Base-by-base conservation (phyloP, 164 flowering plant genomes). In the Berberis vulgaris region DNA sequence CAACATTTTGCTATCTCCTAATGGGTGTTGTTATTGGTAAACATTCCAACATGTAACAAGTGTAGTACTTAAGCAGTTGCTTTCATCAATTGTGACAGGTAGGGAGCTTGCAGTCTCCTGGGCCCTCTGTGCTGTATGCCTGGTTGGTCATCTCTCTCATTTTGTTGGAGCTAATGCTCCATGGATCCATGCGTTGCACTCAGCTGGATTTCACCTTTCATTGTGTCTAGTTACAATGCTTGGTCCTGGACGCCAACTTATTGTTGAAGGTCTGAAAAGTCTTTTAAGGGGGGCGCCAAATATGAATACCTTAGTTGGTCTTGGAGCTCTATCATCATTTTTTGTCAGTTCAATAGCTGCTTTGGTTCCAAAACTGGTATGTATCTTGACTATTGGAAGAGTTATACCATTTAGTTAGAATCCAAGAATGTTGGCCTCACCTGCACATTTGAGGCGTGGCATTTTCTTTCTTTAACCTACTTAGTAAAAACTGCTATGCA, bases 281-380 rank as follows among this genome's bases (percentile, higher is more conserved):
- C 85, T 95, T 62, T 61, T 78, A 47, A 89, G 77, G 74, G 97
- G 97, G 63, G 76, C 82, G 66, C 99, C 99, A 60, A 95, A 95
- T 76, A 95, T 95, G 99, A 95, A 95, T 69, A 89, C 99, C 49
- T 81, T 95, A 82, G 97, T 95, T 78, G 94, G 99, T 76, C 97
- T 95, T 71, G 99, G 99, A 54, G 99, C 99, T 64, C 69, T 95
- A 65, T 87, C 99, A 63, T 95, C 99, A 7, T 95, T 95, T 79
- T 66, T 81, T 66, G 97, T 91, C 75, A 95, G 99, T 69, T 82
- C 97, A 39, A 59, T 91, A 41, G 97, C 99, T 69, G 86, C 87
- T 41, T 76, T 95, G 7, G 56, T 94, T 26, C 99, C 99, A 50
- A 85, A 82, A 74, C 81, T 91, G 91, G 97, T 91, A 81, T 74